Evolutionary conservation across 2,329 filamentous ascomycete species (phyloP), one percentile per base, ranked within the genome.

Genomic region (Chalaropsis ovoidea): DNA sequence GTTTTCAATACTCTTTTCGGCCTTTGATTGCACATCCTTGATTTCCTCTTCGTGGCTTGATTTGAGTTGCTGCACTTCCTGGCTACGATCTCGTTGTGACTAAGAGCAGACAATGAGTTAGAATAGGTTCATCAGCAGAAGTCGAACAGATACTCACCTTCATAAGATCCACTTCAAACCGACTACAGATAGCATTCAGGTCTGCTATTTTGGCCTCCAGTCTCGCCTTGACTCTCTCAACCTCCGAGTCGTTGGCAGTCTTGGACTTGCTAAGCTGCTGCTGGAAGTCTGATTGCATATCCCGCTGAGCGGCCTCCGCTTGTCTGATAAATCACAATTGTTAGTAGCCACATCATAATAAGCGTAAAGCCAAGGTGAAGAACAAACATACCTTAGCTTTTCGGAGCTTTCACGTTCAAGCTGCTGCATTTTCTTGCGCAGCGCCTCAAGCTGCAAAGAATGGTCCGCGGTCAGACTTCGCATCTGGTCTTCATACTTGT

Each of bases 131-230:
- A 54, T 52, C 13, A 15, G 22, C 27, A 42, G 7, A 62, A 17
- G 10, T 3, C n/a, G 4, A 7, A 11, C 22, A 8, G 19, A 22
- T 47, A 68, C 72, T 65, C 72, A 82, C 82, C 77, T 85, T 86
- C 73, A 83, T 79, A 13, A 86, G 69, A 69, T 85, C 82, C 42
- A 83, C 81, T 72, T 88, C 82, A 17, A 90, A 75, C 56, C 80
- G 79, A 65, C 80, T 82, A 35, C 87, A 79, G 1, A 79, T 85
- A 27, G 80, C 80, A 70, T 81, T 81, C 13, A 89, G 74, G 68
- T 86, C 84, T n/a, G 82, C 80, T 63, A 82, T 78, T 70, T 89
- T 85, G 0, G 82, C 83, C 54, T 88, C 86, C 31, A 75, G 73
- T 52, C 80, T 75, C 35, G 78, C 76, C 64, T 77, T 77, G 2